phyloP scores from a whole-genome alignment of 2,329 filamentous ascomycete genomes.

The Dryadomyces quercivorus region DNA sequence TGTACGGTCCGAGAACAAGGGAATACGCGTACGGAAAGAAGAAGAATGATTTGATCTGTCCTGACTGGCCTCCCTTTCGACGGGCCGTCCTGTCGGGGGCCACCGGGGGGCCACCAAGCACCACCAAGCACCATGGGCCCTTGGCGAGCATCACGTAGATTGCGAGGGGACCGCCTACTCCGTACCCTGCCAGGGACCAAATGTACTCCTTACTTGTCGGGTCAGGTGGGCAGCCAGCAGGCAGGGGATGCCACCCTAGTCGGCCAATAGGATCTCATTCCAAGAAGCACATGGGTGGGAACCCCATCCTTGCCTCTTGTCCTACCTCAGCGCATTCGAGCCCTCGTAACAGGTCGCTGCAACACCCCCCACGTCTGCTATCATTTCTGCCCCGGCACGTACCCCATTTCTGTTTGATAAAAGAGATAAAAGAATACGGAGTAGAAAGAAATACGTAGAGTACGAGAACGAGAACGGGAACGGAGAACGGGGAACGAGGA shows the following conservation, averaged over 20 bases:
- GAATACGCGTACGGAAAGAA: too few species aligned
- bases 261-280: constrained; percentile 7
- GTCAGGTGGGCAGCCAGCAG: constrained; percentile 1
- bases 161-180: too few species aligned
- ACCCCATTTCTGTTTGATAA: neutral
- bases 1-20: too few species aligned
- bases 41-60: too few species aligned
- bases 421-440: neutral
- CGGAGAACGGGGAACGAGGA: too few species aligned
- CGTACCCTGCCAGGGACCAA: neutral
- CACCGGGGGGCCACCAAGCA: too few species aligned
- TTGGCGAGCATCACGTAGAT: too few species aligned
- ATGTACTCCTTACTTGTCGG: neutral
- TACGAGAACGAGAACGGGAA: too few species aligned
- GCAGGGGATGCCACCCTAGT: neutral
- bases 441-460: too few species aligned
- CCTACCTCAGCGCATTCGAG: neutral
- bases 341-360: neutral
- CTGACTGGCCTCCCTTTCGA: too few species aligned
- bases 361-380: neutral
- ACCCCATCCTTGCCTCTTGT: neutral
- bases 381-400: neutral
- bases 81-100: too few species aligned
- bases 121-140: too few species aligned
- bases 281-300: constrained; percentile 7